phyloP scores from a whole-genome alignment of 306 rosid species.

The Pterocarpus santalinus region DNA sequence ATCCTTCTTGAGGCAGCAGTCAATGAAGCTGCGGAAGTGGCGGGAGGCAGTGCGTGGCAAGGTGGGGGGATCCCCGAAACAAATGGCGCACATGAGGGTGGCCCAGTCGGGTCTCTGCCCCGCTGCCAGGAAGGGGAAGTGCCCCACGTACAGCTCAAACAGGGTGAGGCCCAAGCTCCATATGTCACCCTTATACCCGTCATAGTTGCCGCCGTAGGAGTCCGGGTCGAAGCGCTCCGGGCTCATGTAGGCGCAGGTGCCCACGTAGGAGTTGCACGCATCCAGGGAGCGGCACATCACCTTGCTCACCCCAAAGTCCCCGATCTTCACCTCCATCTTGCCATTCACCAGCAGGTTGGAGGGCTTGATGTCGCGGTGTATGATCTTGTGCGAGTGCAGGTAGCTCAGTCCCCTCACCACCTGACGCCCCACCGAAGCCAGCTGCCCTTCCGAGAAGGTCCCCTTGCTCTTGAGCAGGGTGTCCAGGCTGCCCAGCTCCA shows the following conservation, averaged over 20 bases:
- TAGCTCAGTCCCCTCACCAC: slow-evolving; percentile 70
- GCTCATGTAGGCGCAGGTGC: slow-evolving; percentile 88
- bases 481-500: slow-evolving; percentile 73
- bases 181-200: slow-evolving; percentile 73
- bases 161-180: slow-evolving; percentile 85
- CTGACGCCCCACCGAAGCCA: slow-evolving; percentile 62
- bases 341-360: slow-evolving; percentile 65
- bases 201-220: slow-evolving; percentile 67
- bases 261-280: slow-evolving; percentile 76
- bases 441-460: slow-evolving; percentile 59
- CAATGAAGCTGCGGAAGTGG: slow-evolving; percentile 63
- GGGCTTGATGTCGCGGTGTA: slow-evolving; percentile 80
- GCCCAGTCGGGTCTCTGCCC: slow-evolving; percentile 91
- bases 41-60: slow-evolving; percentile 59
- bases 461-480: slow-evolving; percentile 49
- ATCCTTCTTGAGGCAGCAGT: slow-evolving; percentile 80
- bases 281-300: slow-evolving; percentile 69
- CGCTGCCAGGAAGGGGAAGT: slow-evolving; percentile 68
- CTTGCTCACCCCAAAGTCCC: slow-evolving; percentile 83
- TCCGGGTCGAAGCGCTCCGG: slow-evolving; percentile 89
- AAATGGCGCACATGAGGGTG: slow-evolving; percentile 81
- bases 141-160: slow-evolving; percentile 78
- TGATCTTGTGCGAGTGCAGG: slow-evolving; percentile 77
- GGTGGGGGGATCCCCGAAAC: slow-evolving; percentile 76
- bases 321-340: slow-evolving; percentile 69